A percentile compares a stretch with the other conserved stretches of the same genome.
phyloP scores from a whole-genome alignment of 2,329 filamentous ascomycete genomes.

The Seiridium cupressi region DNA sequence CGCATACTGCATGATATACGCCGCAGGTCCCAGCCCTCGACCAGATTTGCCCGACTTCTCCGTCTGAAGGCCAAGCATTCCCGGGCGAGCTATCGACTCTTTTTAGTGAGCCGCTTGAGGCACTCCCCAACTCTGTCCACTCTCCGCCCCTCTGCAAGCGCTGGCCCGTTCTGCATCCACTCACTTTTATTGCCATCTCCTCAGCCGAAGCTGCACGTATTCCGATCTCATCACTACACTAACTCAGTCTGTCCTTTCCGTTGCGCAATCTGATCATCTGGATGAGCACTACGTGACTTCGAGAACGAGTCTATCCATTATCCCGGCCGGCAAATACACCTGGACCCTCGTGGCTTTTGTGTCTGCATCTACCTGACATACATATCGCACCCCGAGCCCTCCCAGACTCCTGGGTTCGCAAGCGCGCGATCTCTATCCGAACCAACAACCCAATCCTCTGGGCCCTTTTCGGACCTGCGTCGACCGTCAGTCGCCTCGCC shows the following conservation, averaged over 20 bases:
- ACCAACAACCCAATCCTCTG: slow-evolving; percentile 8
- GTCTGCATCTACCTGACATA: neutral
- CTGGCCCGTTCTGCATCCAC: slow-evolving; percentile 25
- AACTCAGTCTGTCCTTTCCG: slow-evolving; percentile 13
- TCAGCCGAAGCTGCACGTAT: neutral
- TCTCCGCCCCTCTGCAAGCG: slow-evolving; percentile 24
- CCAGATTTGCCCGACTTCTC: slow-evolving; percentile 22
- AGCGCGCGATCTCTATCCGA: slow-evolving; percentile 3
- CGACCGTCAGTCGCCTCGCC: neutral
- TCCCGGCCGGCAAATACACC: neutral
- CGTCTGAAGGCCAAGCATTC: slow-evolving; percentile 15
- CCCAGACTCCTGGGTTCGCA: slow-evolving; percentile 4
- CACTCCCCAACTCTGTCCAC: slow-evolving; percentile 13
- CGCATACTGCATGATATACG: slow-evolving; percentile 21
- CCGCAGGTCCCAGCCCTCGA: slow-evolving; percentile 18
- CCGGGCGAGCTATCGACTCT: slow-evolving; percentile 15
- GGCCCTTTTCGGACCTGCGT: slow-evolving; percentile 6
- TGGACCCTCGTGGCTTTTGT: neutral
- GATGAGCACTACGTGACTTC: neutral
- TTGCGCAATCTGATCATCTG: neutral
- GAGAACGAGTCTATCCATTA: slow-evolving; percentile 4
- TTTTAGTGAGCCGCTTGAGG: slow-evolving; percentile 5
- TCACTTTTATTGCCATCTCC: slow-evolving; percentile 16
- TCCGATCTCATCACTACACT: slow-evolving; percentile 3
- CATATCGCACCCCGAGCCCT: neutral